Evolutionary conservation across 2,329 filamentous ascomycete species (phyloP).

Genomic region (Aureobasidium melanogenum): DNA sequence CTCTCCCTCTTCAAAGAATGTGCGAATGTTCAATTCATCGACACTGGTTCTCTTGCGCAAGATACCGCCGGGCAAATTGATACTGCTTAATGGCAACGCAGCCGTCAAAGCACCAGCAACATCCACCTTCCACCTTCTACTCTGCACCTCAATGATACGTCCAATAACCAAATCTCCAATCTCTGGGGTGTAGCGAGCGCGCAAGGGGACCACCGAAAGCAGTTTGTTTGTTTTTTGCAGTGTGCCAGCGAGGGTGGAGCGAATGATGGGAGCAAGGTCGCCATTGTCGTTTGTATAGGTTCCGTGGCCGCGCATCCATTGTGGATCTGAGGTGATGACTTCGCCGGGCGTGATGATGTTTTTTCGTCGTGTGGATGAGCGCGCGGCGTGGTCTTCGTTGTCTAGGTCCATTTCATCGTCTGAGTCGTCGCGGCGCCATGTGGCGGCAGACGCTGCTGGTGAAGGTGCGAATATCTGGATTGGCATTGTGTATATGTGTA

Average conservation of each 20-base stretch:
- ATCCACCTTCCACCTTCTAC: slow-evolving; percentile 88
- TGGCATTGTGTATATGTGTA: slow-evolving; percentile 37
- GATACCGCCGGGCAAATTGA: slow-evolving; percentile 92
- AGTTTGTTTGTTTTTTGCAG: slow-evolving; percentile 94
- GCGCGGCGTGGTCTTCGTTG: slow-evolving; percentile 38
- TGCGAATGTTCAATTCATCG: slow-evolving; percentile 92
- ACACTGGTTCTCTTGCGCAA: slow-evolving; percentile 85
- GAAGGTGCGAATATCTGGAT: slow-evolving; percentile 51
- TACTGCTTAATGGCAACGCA: slow-evolving; percentile 72
- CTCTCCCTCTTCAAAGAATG: slow-evolving; percentile 95
- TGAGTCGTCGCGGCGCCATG: slow-evolving; percentile 20
- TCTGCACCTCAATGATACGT: slow-evolving; percentile 89
- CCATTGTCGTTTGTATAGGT: slow-evolving; percentile 56
- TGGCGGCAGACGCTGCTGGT: slow-evolving; percentile 25
- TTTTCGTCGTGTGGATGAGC: slow-evolving; percentile 32
- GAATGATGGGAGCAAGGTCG: slow-evolving; percentile 56
- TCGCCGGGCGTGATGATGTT: slow-evolving; percentile 81
- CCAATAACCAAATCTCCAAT: slow-evolving; percentile 94
- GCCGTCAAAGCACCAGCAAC: slow-evolving; percentile 82
- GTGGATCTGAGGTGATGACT: slow-evolving; percentile 78
- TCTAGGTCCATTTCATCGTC: slow-evolving; percentile 38
- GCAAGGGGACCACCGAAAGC: slow-evolving; percentile 79
- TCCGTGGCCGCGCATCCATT: slow-evolving; percentile 97
- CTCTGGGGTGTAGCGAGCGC: slow-evolving; percentile 88
- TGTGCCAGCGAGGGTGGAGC: slow-evolving; percentile 82